A percentile compares a stretch with the other conserved stretches of the same genome.
These are phyloP conservation scores for Populus alba DNA, from an alignment of 345 rosid genomes.

Conservation along the genomic window DNA sequence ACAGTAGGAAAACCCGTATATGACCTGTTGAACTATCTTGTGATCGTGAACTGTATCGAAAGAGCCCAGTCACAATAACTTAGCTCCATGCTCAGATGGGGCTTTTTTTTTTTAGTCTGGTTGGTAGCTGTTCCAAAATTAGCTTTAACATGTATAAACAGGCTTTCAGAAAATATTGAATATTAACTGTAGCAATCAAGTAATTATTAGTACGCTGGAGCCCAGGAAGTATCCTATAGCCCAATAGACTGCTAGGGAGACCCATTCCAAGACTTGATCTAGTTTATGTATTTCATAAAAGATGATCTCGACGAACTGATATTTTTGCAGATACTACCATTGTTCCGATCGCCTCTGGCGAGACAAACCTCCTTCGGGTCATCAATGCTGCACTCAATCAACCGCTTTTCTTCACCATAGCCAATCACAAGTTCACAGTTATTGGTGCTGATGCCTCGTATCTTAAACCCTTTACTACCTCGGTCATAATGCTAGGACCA, in stretches of 20 bases:
- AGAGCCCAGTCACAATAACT: too few relatives aligned
- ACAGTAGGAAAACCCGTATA: not conserved
- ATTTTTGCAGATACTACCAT: slow-evolving; percentile 55
- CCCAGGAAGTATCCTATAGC: not conserved
- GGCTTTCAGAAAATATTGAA: not conserved
- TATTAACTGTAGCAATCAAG: not conserved
- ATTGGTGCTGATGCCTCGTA: slow-evolving; percentile 92
- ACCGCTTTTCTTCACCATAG: slow-evolving; percentile 69
- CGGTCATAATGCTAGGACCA: slow-evolving; percentile 80
- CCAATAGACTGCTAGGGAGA: not conserved
- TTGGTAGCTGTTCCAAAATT: not conserved
- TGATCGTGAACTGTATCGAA: too few relatives aligned
- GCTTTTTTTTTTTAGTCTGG: too few relatives aligned
- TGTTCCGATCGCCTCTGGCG: slow-evolving; percentile 66
- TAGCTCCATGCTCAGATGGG: not conserved
- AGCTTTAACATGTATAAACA: too few relatives aligned
- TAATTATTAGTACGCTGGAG: not conserved
- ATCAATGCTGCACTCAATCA: slow-evolving; percentile 88
- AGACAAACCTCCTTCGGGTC: slow-evolving; percentile 74
- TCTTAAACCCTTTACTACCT: slow-evolving; percentile 68
- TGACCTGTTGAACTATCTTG: not conserved
- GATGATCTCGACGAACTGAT: not conserved
- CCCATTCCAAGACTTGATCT: not conserved
- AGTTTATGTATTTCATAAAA: too few relatives aligned
- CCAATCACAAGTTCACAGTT: slow-evolving; percentile 80